Conservation (phyloP, 139 green algal genomes). For the Edaphochlamys debaryana region DNA sequence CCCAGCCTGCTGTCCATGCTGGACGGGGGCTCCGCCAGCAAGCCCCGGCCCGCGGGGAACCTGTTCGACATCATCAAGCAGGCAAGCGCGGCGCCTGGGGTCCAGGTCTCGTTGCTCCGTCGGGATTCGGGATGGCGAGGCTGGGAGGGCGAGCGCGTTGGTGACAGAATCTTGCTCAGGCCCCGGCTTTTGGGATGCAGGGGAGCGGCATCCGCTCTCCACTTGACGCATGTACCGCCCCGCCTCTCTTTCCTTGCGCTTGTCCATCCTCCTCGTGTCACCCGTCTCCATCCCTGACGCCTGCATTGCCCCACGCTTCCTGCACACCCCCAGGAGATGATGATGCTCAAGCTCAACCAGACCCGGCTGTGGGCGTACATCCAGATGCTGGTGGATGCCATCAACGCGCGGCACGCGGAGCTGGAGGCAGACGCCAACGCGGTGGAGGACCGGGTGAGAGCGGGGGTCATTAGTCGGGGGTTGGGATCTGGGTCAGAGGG, state of each 20-base stretch:
- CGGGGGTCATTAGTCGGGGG: not conserved
- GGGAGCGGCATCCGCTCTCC: too few relatives aligned
- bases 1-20: constrained; percentile 46
- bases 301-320: too few relatives aligned
- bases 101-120: too few relatives aligned
- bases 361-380: constrained; percentile 39
- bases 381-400: constrained; percentile 17
- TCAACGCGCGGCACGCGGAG: constrained; percentile 30
- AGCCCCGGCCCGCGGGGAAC: constrained; percentile 47
- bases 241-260: too few relatives aligned
- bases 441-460: constrained; percentile 2
- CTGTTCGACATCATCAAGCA: constrained; percentile 69
- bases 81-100: too few relatives aligned
- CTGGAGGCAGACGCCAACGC: constrained; percentile 23
- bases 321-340: constrained; percentile 33
- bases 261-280: too few relatives aligned
- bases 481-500: not conserved
- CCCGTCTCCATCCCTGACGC: too few relatives aligned
- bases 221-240: too few relatives aligned
- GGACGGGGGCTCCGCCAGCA: constrained; percentile 47
- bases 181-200: too few relatives aligned
- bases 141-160: too few relatives aligned
- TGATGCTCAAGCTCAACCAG: constrained; percentile 45
- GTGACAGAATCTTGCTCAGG: too few relatives aligned
- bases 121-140: too few relatives aligned